These are phyloP conservation scores for Coemansia sp. DNA, from an alignment of 192 early-diverging fungal species.

Conservation along the genomic window DNA sequence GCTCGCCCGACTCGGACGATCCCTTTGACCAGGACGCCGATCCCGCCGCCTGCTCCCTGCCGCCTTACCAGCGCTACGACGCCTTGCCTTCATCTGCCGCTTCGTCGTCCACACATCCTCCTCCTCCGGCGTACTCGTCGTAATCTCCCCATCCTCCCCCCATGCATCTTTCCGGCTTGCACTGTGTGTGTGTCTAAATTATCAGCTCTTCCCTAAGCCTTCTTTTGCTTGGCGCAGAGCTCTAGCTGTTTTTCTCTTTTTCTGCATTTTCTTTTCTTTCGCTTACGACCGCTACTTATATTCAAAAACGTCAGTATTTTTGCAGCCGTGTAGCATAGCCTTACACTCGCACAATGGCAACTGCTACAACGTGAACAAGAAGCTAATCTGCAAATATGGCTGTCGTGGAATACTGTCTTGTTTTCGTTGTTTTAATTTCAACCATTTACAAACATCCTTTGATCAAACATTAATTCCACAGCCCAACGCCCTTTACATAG, in stretches of 20 bases:
- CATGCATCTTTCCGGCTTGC: neutral
- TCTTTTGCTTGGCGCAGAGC: too few species aligned
- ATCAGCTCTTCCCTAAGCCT: neutral
- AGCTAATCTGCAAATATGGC: too few species aligned
- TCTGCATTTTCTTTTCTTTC: neutral
- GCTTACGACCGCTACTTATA: neutral
- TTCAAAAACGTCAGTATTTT: too few species aligned
- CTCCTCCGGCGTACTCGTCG: conserved; percentile 33
- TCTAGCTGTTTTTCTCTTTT: neutral
- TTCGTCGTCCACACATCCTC: neutral
- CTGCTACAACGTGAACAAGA: too few species aligned
- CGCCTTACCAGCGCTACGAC: conserved; percentile 31
- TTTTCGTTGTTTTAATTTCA: too few species aligned
- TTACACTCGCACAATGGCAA: too few species aligned
- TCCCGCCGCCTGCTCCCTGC: conserved; percentile 11
- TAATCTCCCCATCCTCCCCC: neutral
- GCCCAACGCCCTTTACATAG: too few species aligned
- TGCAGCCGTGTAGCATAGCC: too few species aligned
- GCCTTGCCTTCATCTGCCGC: neutral
- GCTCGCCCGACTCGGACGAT: neutral
- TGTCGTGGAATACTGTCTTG: too few species aligned
- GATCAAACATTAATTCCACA: too few species aligned
- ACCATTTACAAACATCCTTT: too few species aligned
- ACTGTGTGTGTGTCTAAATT: neutral
- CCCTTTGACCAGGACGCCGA: neutral